These are phyloP conservation scores for Usnea hakonensis DNA, from an alignment of 495 filamentous ascomycete species.

Conservation along the genomic window DNA sequence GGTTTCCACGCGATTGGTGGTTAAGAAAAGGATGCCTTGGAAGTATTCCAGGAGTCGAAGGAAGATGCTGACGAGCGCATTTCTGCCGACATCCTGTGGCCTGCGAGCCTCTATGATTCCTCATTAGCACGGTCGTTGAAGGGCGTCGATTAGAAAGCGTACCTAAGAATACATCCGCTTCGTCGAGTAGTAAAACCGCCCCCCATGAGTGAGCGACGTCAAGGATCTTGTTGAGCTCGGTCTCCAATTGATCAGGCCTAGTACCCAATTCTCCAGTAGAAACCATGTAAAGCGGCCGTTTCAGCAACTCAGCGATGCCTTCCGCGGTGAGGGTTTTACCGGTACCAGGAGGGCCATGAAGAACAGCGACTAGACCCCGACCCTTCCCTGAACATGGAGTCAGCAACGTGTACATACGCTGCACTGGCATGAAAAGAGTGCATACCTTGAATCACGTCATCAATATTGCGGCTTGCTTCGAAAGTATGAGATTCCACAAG, in stretches of 20 bases:
- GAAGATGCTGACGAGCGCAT: conserved; percentile 72
- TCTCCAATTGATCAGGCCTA: conserved; percentile 66
- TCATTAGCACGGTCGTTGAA: background rate
- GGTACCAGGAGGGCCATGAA: conserved; percentile 78
- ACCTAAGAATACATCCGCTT: conserved; percentile 67
- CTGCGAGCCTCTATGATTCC: conserved; percentile 51
- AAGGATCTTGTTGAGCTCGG: conserved; percentile 74
- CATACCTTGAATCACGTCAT: conserved; percentile 60
- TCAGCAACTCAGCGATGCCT: conserved; percentile 74
- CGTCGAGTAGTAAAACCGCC: conserved; percentile 67
- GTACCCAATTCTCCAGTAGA: conserved; percentile 77
- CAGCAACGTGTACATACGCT: conserved; percentile 45
- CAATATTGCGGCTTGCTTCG: conserved; percentile 72
- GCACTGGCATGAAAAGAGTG: conserved; percentile 52
- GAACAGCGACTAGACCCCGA: conserved; percentile 63
- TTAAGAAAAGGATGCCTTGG: conserved; percentile 73
- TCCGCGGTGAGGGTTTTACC: conserved; percentile 89
- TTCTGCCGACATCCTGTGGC: conserved; percentile 63
- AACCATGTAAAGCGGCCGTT: conserved; percentile 79
- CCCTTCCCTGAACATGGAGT: conserved; percentile 70
- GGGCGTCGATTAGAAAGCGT: background rate
- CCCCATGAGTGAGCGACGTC: conserved; percentile 86
- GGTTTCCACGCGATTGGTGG: conserved; percentile 70
- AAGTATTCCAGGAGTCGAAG: conserved; percentile 65
- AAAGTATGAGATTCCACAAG: conserved; percentile 77